Conservation (phyloP, 2,329 filamentous ascomycete species). For the Diaporthe velutina region DNA sequence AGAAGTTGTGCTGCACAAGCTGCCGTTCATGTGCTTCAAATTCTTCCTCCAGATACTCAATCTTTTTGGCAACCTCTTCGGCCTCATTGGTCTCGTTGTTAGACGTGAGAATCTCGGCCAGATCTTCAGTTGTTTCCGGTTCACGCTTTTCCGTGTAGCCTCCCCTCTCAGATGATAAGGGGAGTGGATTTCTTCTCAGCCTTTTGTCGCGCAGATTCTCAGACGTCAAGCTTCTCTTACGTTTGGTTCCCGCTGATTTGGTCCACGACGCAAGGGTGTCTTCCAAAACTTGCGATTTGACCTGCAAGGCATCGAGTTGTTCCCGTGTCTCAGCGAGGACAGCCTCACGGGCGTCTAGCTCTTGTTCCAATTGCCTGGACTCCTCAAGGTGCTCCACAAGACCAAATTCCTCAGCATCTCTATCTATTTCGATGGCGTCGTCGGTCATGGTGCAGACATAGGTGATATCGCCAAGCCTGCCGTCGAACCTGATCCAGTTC, state of each 20-base stretch:
- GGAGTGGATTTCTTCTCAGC: background rate
- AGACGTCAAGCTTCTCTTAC: background rate
- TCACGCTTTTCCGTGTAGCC: background rate
- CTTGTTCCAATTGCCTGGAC: background rate
- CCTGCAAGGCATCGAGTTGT: background rate
- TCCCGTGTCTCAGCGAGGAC: background rate
- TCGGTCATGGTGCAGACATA: constrained; percentile 7
- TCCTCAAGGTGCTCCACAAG: background rate
- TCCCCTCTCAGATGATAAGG: background rate
- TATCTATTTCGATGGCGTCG: background rate
- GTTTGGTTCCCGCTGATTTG: background rate
- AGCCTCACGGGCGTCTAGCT: background rate
- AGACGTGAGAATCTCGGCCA: background rate
- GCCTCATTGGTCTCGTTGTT: background rate
- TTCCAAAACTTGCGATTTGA: background rate
- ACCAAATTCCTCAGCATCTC: constrained; percentile 2
- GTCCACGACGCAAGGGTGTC: background rate
- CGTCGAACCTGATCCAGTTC: constrained; percentile 18
- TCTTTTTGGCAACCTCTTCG: background rate
- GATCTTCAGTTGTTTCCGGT: background rate
- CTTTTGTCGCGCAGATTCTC: background rate
- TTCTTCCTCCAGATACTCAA: background rate
- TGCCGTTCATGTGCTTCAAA: background rate
- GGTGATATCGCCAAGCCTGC: background rate
- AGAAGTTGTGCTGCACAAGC: background rate